Percentiles rank a stretch among this genome's conserved stretches.
phyloP scores from a whole-genome alignment of 345 rosid species.

The Corchorus olitorius region DNA sequence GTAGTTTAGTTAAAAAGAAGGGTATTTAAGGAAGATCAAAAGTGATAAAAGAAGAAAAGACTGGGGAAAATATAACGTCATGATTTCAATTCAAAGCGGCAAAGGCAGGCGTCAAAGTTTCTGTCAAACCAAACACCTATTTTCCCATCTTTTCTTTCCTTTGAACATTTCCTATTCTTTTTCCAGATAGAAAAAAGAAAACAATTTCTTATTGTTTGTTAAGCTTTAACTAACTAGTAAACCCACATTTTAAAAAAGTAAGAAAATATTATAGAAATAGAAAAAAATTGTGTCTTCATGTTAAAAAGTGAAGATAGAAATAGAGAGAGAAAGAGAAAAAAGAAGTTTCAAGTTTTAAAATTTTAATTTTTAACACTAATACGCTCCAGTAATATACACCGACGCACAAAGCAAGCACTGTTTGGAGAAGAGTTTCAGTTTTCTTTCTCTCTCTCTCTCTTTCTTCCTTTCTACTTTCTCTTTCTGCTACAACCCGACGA shows the following conservation, averaged over 20 bases:
- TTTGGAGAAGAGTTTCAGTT: background rate
- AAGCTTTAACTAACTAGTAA: constrained; percentile 6
- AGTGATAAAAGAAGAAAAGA: background rate
- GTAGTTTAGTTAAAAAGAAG: background rate
- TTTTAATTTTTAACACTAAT: background rate
- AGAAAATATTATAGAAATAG: background rate
- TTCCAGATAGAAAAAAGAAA: background rate
- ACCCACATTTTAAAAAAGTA: background rate
- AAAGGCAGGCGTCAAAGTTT: constrained; percentile 40
- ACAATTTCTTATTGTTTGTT: background rate
- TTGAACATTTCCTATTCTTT: background rate
- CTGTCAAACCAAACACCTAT: constrained; percentile 34
- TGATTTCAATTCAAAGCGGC: background rate
- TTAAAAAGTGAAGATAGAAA: background rate
- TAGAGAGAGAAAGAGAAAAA: background rate
- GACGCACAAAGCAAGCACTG: background rate
- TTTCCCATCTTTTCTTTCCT: too few relatives aligned
- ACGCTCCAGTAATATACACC: constrained; percentile 3
- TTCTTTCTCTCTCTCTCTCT: constrained; percentile 10
- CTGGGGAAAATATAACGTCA: background rate
- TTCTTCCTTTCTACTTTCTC: constrained; percentile 15
- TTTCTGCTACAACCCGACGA: constrained; percentile 57
- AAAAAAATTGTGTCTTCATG: too few relatives aligned
- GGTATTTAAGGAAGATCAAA: constrained; percentile 10
- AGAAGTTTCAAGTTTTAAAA: background rate